Percentiles rank a stretch among this genome's conserved stretches.
phyloP scores from a whole-genome alignment of 2,329 filamentous ascomycete species.

The Monosporascus sp. region DNA sequence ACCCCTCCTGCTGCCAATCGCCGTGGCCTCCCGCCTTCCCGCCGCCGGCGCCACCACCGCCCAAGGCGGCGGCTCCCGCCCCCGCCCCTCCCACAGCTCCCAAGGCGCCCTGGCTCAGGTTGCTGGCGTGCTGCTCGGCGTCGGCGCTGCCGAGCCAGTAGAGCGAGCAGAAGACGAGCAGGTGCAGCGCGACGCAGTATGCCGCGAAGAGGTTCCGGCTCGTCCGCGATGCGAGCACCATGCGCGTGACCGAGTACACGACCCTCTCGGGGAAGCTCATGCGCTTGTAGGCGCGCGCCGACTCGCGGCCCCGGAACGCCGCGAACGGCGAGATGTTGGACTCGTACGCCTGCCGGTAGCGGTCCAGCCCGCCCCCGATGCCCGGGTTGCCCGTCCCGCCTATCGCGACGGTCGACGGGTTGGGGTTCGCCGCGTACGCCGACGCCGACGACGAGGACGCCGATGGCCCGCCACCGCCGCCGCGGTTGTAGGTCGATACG shows the following conservation, averaged over 20 bases:
- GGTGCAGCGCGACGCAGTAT: constrained; percentile 84
- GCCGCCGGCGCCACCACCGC: constrained; percentile 28
- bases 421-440: constrained; percentile 61
- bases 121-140: constrained; percentile 55
- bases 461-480: constrained; percentile 40
- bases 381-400: constrained; percentile 53
- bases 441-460: constrained; percentile 61
- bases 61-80: constrained; percentile 36
- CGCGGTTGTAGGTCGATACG: constrained; percentile 85
- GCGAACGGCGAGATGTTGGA: constrained; percentile 94
- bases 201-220: constrained; percentile 91
- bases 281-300: constrained; percentile 80
- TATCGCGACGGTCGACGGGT: constrained; percentile 64
- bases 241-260: constrained; percentile 84
- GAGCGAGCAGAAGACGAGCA: constrained; percentile 80
- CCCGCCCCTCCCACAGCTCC: constrained; percentile 10
- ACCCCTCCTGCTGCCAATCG: constrained; percentile 61
- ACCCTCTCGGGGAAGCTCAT: constrained; percentile 89
- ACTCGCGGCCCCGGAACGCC: constrained; percentile 90
- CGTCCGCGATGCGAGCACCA: constrained; percentile 83
- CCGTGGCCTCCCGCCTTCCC: constrained; percentile 36
- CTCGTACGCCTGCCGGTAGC: constrained; percentile 90
- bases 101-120: constrained; percentile 43
- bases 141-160: constrained; percentile 75
- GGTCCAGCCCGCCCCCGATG: constrained; percentile 66